Evolutionary conservation across 106 monocot genomes (phyloP).

Genomic region (Acanthochlamys bracteata): DNA sequence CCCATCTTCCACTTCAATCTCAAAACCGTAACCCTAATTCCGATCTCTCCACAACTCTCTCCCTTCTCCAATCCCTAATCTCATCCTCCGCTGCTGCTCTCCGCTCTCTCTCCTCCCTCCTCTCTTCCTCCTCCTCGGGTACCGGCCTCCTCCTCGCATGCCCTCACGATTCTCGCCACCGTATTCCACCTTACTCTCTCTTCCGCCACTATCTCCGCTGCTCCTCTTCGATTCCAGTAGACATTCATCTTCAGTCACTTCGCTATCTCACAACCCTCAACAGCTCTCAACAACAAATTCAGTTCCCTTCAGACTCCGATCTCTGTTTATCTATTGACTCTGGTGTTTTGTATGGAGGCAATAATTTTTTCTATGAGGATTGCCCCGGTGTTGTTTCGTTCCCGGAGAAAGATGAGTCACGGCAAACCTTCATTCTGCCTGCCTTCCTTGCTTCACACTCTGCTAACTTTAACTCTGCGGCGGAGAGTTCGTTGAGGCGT

Average conservation of each 20-base stretch:
- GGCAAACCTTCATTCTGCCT: slow-evolving; percentile 48
- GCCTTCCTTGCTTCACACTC: slow-evolving; percentile 43
- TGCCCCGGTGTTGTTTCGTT: slow-evolving; percentile 74
- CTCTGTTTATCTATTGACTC: slow-evolving; percentile 74
- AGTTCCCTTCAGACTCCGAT: slow-evolving; percentile 28
- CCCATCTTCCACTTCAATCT: neutral
- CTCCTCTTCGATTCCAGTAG: slow-evolving; percentile 20
- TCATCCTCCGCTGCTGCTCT: slow-evolving; percentile 13
- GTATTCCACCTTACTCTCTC: slow-evolving; percentile 43
- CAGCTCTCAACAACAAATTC: slow-evolving; percentile 16
- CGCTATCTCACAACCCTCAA: slow-evolving; percentile 24
- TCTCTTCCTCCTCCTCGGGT: slow-evolving; percentile 23
- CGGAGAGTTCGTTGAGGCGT: neutral
- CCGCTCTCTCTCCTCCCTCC: slow-evolving; percentile 27
- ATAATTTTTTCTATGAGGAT: slow-evolving; percentile 58
- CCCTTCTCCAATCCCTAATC: slow-evolving; percentile 8
- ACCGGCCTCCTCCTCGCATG: slow-evolving; percentile 29
- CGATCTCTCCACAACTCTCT: neutral
- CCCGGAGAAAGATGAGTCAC: slow-evolving; percentile 21
- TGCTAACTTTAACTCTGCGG: slow-evolving; percentile 37
- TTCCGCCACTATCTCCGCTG: slow-evolving; percentile 52
- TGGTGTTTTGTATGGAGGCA: slow-evolving; percentile 13
- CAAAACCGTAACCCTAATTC: neutral
- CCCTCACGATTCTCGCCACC: slow-evolving; percentile 41
- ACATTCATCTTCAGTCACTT: slow-evolving; percentile 12